Conservation (phyloP, 306 rosid genomes). For the Citrullus amarus region DNA sequence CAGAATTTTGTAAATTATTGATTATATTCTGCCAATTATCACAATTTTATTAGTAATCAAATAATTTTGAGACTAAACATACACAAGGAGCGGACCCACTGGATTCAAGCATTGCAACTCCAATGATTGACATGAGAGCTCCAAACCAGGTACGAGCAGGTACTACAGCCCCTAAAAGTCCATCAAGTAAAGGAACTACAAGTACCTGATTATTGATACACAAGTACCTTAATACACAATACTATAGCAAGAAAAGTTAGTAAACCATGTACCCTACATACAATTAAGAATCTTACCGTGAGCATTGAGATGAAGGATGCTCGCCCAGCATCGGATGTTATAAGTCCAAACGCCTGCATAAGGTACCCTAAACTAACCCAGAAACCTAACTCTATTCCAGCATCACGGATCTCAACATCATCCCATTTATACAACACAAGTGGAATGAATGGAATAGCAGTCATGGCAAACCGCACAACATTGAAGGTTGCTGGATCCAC, state of each 20-base stretch:
- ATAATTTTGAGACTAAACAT: neutral
- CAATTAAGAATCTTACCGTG: constrained; percentile 33
- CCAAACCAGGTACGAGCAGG: constrained; percentile 73
- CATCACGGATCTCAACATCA: constrained; percentile 37
- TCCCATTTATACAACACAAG: constrained; percentile 34
- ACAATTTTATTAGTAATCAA: neutral
- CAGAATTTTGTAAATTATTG: neutral
- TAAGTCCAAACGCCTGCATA: constrained; percentile 64
- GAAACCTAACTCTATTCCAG: constrained; percentile 72
- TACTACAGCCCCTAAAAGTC: constrained; percentile 49
- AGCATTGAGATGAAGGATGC: constrained; percentile 56
- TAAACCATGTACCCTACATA: neutral
- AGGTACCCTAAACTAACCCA: constrained; percentile 79
- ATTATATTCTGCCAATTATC: neutral
- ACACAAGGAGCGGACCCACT: constrained; percentile 71
- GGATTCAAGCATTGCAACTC: constrained; percentile 70
- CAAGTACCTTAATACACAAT: constrained; percentile 19
- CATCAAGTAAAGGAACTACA: constrained; percentile 79
- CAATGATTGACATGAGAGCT: constrained; percentile 44
- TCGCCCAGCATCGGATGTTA: constrained; percentile 72
- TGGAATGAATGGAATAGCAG: constrained; percentile 61
- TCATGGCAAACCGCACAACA: constrained; percentile 47
- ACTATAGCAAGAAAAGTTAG: neutral
- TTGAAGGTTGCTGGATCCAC: constrained; percentile 63
- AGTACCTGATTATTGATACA: constrained; percentile 36